Percentiles rank a stretch among this genome's conserved stretches.
These are phyloP conservation scores for Gnomoniopsis sp. DNA, from an alignment of 2,329 filamentous ascomycete species.

Conservation along the genomic window DNA sequence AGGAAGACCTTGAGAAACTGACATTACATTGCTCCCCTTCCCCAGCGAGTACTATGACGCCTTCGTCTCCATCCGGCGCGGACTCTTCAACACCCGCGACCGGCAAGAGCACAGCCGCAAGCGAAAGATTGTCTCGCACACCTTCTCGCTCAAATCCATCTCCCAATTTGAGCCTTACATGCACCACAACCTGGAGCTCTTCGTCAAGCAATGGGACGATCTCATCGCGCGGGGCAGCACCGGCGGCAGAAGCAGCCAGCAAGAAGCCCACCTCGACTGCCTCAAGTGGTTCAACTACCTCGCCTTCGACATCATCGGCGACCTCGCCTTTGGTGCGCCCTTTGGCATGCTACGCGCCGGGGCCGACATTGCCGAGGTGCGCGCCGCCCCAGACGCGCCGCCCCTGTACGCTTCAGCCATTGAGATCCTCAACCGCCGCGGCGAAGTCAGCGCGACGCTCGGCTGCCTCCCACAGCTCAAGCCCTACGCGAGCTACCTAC, in stretches of 20 bases:
- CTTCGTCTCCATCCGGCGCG: conserved; percentile 81
- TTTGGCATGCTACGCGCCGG: conserved; percentile 82
- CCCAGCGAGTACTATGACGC: conserved; percentile 81
- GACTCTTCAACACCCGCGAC: conserved; percentile 86
- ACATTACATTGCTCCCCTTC: neutral
- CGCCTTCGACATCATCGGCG: conserved; percentile 51
- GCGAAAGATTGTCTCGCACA: conserved; percentile 83
- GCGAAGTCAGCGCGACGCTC: conserved; percentile 79
- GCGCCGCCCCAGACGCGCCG: conserved; percentile 54
- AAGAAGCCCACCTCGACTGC: conserved; percentile 59
- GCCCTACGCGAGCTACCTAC: conserved; percentile 75
- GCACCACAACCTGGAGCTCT: conserved; percentile 70
- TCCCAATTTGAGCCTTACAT: conserved; percentile 88
- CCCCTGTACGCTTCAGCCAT: conserved; percentile 74
- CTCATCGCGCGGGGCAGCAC: conserved; percentile 43
- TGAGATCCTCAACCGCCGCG: conserved; percentile 82
- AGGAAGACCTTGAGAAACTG: neutral
- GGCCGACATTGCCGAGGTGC: conserved; percentile 72
- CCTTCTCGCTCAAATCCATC: conserved; percentile 78
- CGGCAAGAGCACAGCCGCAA: conserved; percentile 81
- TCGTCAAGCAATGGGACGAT: conserved; percentile 70
- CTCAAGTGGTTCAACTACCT: conserved; percentile 76
- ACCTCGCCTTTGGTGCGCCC: conserved; percentile 69
- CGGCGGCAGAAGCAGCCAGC: conserved; percentile 36
- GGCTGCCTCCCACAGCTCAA: conserved; percentile 72